These are phyloP conservation scores for Zygosaccharomyces siamensis DNA, from an alignment of 805 yeast genomes.

Conservation along the genomic window DNA sequence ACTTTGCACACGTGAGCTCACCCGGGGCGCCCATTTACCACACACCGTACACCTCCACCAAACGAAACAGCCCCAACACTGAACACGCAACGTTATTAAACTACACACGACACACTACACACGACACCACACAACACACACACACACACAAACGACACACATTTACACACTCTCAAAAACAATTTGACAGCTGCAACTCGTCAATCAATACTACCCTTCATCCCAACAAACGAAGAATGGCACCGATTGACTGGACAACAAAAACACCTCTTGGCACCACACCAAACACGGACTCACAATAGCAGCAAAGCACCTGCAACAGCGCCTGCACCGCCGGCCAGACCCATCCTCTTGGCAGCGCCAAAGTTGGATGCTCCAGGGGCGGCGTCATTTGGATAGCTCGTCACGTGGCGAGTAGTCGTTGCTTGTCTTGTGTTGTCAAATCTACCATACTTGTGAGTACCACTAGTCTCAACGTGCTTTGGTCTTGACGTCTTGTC, in stretches of 20 bases:
- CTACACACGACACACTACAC: slow-evolving; percentile 9
- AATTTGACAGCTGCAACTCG: not conserved
- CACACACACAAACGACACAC: slow-evolving; percentile 9
- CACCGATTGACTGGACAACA: not conserved
- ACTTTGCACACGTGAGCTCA: no score
- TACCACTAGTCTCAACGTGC: slow-evolving; percentile 41
- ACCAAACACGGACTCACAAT: slow-evolving; percentile 28
- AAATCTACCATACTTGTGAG: slow-evolving; percentile 56
- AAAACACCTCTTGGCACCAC: not conserved
- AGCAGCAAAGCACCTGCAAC: slow-evolving; percentile 49
- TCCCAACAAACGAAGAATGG: not conserved
- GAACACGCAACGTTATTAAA: not conserved
- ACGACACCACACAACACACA: slow-evolving; percentile 8
- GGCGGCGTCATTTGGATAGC: slow-evolving; percentile 23
- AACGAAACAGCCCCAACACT: not conserved
- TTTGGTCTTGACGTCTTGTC: slow-evolving; percentile 36
- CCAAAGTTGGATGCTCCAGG: slow-evolving; percentile 21
- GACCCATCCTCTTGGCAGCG: slow-evolving; percentile 28
- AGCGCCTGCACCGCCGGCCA: slow-evolving; percentile 42
- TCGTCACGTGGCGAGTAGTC: slow-evolving; percentile 27
- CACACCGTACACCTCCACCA: not conserved
- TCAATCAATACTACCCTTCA: not conserved
- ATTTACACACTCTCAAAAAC: slow-evolving; percentile 1
- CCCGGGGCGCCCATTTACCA: no score
- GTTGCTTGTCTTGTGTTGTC: slow-evolving; percentile 37